Base-by-base conservation (phyloP, 306 rosid genomes). In the Sindora glabra region DNA sequence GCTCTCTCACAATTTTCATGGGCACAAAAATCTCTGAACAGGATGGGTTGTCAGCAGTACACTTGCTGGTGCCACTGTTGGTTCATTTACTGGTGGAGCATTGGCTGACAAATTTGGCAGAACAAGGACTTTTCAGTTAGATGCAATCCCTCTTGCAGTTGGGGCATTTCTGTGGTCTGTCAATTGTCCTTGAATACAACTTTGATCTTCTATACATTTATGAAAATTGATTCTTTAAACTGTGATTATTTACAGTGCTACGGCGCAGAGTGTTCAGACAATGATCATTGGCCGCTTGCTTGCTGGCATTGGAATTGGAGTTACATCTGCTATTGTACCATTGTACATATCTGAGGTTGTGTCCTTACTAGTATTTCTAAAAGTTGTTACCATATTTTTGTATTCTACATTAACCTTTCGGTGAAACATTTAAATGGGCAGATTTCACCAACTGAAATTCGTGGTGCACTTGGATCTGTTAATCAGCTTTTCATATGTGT, bases 361-460 rank as follows among this genome's bases (percentile, higher is more conserved):
- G n/a, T 30, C 46, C 51, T 68, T 45, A 22, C 62, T 56, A 52
- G 47, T 13, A 39, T 22, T 44, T 56, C 36, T 23, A 65, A 27
- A 24, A 9, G 24, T 40, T 47, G 10, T 1, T 17, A 52, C 57
- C n/a, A 3, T 62, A 19, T 57, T 53, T 21, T 4, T 13, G 12
- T 57, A 45, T 59, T 51, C 30, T 63, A 13, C 18, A 25, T 36
- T 16, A 57, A 65, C 44, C 10, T 6, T 32, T 3, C 50, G 63
- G 29, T 42, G 45, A 67, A 52, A 48, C 26, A 21, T 67, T 46
- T 16, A 56, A 44, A 64, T 72, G 69, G 17, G 59, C 76, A 91
- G 97, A 91, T 91, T 68, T 91, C 97, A 39, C 97, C 97, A 58
- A 91, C 97, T 0, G 91, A 91, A 73, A 85, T 83, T 63, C 96